Evolutionary conservation across 2,329 filamentous ascomycete genomes (phyloP).

Genomic region (Zymoseptoria passerinii): DNA sequence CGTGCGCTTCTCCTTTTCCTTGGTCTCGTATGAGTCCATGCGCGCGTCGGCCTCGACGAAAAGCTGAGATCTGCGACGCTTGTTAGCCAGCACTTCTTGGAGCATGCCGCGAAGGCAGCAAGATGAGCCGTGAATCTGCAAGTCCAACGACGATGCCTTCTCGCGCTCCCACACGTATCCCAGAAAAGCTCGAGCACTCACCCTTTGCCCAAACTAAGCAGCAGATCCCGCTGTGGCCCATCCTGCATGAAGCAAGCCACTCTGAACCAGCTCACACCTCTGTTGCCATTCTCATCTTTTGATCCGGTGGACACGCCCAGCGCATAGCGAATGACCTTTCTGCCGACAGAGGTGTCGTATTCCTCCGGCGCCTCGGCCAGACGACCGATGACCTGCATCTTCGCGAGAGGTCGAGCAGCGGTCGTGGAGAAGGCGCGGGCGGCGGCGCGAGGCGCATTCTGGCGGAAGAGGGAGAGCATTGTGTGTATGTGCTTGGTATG

Average conservation of each 20-base stretch:
- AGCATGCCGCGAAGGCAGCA: neutral
- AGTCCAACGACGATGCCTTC: neutral
- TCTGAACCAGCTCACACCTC: conserved; percentile 77
- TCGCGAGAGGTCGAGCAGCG: conserved; percentile 55
- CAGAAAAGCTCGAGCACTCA: conserved; percentile 41
- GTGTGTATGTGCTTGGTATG: conserved; percentile 8
- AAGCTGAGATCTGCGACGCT: conserved; percentile 56
- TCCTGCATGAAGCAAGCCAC: conserved; percentile 64
- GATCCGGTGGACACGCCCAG: conserved; percentile 62
- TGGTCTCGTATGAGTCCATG: conserved; percentile 58
- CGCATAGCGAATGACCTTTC: conserved; percentile 67
- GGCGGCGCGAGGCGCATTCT: conserved; percentile 40
- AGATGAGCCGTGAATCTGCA: neutral
- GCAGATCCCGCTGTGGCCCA: conserved; percentile 60
- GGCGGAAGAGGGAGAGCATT: conserved; percentile 42
- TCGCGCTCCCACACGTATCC: neutral
- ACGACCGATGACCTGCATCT: conserved; percentile 79
- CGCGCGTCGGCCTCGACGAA: conserved; percentile 75
- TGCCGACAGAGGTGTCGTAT: conserved; percentile 58
- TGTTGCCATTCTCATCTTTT: conserved; percentile 56
- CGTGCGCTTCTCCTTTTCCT: conserved; percentile 58
- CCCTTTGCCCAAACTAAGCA: conserved; percentile 75
- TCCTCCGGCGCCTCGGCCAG: conserved; percentile 73
- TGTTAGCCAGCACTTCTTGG: conserved; percentile 3
- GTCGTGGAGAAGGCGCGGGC: conserved; percentile 71